Evolutionary conservation across 495 filamentous ascomycete genomes (phyloP), one percentile per base, ranked within the genome.

Genomic region (Geoglossum glabrum): DNA sequence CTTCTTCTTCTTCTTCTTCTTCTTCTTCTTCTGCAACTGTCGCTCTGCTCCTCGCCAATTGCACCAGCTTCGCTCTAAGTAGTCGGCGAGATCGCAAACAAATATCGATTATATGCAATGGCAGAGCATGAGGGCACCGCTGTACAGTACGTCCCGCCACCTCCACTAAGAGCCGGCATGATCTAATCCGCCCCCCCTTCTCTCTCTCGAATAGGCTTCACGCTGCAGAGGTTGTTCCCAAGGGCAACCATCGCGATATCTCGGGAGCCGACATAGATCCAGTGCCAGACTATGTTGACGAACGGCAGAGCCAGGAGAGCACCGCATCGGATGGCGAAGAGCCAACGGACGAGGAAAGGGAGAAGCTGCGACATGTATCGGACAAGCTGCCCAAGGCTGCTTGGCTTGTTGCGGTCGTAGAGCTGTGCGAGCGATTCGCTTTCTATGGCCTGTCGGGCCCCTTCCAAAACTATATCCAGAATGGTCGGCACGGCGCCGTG

Each of bases 361-460:
- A 60, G 10, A 68, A 68, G 7, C 65, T 82, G 21, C 73, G 75
- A 31, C 72, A 75, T 54, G 65, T 83, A 26, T 68, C 78, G 3
- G 78, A 80, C 63, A 75, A 74, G 61, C 61, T 83, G 34, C 79
- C 79, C 9, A 33, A 69, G 60, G 74, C 74, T 6, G 75, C 78
- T 54, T 84, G 76, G 71, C 66, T 82, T 49, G 77, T 85, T 26
- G 78, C 76, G 4, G 56, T 80, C 40, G 75, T 84, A 56, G 82
- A 84, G 61, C 61, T 84, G 45, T 79, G 77, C 63, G 82, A 85
- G 70, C 76, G 82, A 58, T 84, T 84, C 65, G 75, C 78, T 60
- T 85, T 80, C 73, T 83, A 83, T 66, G 80, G 81, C 55, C 72
- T 80, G 23, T 66, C 66, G 13, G 73, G 70, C 4, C 69, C 71